phyloP scores from a whole-genome alignment of 495 filamentous ascomycete genomes.

The Tuber borchii region DNA sequence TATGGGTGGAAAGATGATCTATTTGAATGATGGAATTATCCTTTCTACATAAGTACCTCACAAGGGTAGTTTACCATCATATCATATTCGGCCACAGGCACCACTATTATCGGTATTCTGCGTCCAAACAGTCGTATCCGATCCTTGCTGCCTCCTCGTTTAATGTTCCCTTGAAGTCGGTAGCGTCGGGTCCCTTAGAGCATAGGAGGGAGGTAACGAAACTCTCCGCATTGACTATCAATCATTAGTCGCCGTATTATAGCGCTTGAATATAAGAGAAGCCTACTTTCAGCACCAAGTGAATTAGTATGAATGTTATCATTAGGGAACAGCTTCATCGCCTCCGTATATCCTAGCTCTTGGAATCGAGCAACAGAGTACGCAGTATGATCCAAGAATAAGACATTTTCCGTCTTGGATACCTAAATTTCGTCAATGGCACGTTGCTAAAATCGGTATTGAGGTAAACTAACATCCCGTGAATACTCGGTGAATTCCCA shows the following conservation, averaged over 20 bases:
- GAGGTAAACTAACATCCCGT: constrained; percentile 6
- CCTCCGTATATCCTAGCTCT: constrained; percentile 11
- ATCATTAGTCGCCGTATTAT: neutral
- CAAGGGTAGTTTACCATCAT: neutral
- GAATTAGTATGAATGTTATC: constrained; percentile 36
- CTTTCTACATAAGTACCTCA: neutral
- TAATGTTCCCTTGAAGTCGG: neutral
- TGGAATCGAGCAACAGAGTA: constrained; percentile 28
- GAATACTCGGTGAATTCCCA: constrained; percentile 36
- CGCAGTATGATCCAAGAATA: constrained; percentile 33
- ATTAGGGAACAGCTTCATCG: constrained; percentile 21
- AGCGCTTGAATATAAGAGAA: neutral
- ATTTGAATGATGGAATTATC: neutral
- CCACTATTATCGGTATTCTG: neutral
- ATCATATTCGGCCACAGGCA: neutral
- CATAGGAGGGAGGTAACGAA: constrained; percentile 33
- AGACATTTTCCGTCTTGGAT: constrained; percentile 12
- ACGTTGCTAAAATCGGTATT: neutral
- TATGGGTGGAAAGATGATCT: neutral
- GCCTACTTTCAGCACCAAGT: constrained; percentile 20
- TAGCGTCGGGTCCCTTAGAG: neutral
- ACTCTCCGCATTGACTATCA: constrained; percentile 28
- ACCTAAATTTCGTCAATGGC: constrained; percentile 14
- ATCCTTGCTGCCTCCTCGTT: neutral
- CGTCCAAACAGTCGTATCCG: neutral